A percentile compares a stretch with the other conserved stretches of the same genome.
phyloP scores from a whole-genome alignment of 1,284 basidiomycete genomes.

The Cerioporus squamosus region DNA sequence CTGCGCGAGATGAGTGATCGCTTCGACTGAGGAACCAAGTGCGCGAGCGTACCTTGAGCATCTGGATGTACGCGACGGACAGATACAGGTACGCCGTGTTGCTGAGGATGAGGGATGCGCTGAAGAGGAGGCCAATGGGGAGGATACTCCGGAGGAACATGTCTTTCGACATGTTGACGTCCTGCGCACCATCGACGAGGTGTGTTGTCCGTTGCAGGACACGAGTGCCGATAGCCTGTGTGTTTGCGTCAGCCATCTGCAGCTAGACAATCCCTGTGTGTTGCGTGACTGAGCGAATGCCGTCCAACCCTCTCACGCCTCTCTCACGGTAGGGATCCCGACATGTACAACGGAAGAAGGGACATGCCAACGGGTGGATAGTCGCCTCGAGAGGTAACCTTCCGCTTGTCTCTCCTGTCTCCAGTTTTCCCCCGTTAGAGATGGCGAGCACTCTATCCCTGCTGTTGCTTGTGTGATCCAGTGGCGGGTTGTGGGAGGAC shows the following conservation, averaged over 20 bases:
- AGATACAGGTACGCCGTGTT: constrained; percentile 96
- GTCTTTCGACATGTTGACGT: constrained; percentile 84
- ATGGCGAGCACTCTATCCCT: no score
- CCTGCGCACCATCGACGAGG: constrained; percentile 88
- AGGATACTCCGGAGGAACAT: constrained; percentile 89
- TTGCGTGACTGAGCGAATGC: no score
- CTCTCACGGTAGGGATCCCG: no score
- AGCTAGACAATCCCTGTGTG: no score
- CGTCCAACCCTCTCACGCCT: no score
- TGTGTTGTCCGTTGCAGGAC: constrained; percentile 87
- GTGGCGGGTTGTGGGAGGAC: no score
- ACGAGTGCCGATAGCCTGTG: constrained; percentile 86
- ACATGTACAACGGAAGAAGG: no score
- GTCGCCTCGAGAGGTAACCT: no score
- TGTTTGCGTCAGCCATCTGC: constrained; percentile 5
- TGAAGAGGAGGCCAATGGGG: constrained; percentile 93
- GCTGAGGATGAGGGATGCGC: constrained; percentile 88
- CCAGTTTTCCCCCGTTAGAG: no score
- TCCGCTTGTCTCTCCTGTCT: no score
- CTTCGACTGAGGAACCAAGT: neutral
- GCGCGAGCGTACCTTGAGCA: constrained; percentile 82
- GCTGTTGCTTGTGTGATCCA: no score
- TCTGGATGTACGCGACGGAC: constrained; percentile 94
- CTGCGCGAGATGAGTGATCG: constrained; percentile 42
- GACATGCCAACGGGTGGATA: no score